phyloP scores from a whole-genome alignment of 176 grass and related monocot genomes.

The Guadua angustifolia region DNA sequence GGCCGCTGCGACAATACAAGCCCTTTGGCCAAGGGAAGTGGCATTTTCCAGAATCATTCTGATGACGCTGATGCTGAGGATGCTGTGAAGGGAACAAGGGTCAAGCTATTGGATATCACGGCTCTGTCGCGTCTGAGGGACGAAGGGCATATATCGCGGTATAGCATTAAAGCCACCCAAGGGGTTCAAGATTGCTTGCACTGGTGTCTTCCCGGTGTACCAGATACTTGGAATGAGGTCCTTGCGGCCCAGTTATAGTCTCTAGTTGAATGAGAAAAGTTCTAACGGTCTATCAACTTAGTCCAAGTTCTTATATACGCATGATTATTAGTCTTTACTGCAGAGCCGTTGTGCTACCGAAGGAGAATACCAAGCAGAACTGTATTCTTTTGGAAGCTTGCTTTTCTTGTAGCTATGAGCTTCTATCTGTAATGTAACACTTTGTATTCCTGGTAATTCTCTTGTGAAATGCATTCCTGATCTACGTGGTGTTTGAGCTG shows the following conservation, averaged over 20 bases:
- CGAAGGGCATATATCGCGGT: slow-evolving; percentile 85
- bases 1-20: slow-evolving; percentile 74
- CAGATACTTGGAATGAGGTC: slow-evolving; percentile 91
- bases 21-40: slow-evolving; percentile 67
- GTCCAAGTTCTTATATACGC: neutral
- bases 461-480: neutral
- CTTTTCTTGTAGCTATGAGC: slow-evolving; percentile 27
- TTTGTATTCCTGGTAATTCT: neutral
- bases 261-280: neutral
- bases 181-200: slow-evolving; percentile 91
- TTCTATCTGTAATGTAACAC: slow-evolving; percentile 28
- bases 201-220: slow-evolving; percentile 88
- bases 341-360: neutral
- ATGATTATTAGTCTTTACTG: slow-evolving; percentile 20
- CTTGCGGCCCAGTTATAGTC: slow-evolving; percentile 72
- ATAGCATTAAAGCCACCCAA: slow-evolving; percentile 63
- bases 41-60: slow-evolving; percentile 60
- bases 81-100: slow-evolving; percentile 64
- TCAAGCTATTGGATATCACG: slow-evolving; percentile 80
- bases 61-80: slow-evolving; percentile 61
- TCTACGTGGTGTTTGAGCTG: neutral
- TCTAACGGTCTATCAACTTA: neutral
- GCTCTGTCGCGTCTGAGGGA: slow-evolving; percentile 71
- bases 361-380: neutral
- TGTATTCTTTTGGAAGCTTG: neutral